A percentile compares a stretch with the other conserved stretches of the same genome.
These are phyloP conservation scores for Fusarium solani-melongenae DNA, from an alignment of 2,329 filamentous ascomycete species.

Conservation along the genomic window DNA sequence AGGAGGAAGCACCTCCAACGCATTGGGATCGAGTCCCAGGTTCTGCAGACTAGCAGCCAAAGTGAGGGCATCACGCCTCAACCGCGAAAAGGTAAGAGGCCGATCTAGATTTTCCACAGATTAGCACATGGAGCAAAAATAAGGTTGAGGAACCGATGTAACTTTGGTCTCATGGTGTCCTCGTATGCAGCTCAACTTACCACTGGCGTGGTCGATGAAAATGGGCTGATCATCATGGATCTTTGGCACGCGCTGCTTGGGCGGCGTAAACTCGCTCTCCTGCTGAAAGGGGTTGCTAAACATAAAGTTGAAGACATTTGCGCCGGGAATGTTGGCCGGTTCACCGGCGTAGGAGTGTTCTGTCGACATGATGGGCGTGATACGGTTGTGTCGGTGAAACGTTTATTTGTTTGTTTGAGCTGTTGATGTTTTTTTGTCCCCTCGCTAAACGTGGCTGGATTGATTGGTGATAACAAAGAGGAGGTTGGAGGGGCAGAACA, in stretches of 20 bases:
- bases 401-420: neutral
- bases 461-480: neutral
- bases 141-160: neutral
- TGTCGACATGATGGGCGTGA: conserved; percentile 21
- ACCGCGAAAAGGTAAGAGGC: conserved; percentile 48
- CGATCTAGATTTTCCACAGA: conserved; percentile 43
- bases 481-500: neutral
- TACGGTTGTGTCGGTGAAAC: neutral
- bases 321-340: conserved; percentile 30
- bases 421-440: conserved; percentile 1
- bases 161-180: neutral
- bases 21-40: conserved; percentile 50
- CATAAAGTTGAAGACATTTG: conserved; percentile 51
- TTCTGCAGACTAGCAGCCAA: conserved; percentile 50
- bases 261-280: conserved; percentile 44
- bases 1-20: conserved; percentile 49
- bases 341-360: conserved; percentile 31
- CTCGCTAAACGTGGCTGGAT: conserved; percentile 13
- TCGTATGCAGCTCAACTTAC: conserved; percentile 39
- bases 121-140: conserved; percentile 4
- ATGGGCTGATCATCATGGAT: conserved; percentile 49
- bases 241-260: conserved; percentile 45
- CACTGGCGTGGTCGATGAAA: conserved; percentile 54
- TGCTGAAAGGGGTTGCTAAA: conserved; percentile 52
- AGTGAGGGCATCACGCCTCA: conserved; percentile 49